Percentiles rank a stretch among this genome's conserved stretches.
Evolutionary conservation across 768 basidiomycete genomes (phyloP).

Genomic region (Suillus variegatus): DNA sequence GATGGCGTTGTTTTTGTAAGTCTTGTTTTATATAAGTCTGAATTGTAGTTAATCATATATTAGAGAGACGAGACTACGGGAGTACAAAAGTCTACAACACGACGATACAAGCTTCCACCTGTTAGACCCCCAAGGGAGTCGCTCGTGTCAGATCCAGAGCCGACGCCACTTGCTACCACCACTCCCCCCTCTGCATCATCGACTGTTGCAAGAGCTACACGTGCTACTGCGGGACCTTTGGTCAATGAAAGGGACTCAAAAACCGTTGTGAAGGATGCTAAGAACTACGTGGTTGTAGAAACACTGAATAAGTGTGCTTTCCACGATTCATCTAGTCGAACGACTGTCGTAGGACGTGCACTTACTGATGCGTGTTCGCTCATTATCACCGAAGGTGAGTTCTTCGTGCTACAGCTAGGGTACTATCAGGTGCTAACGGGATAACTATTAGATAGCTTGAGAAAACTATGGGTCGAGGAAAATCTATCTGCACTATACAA

Average conservation of each 20-base stretch:
- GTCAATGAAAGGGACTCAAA: not conserved
- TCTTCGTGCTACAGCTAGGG: too few relatives aligned
- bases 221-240: not conserved
- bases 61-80: not conserved
- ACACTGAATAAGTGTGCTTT: not conserved
- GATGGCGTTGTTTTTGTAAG: too few relatives aligned
- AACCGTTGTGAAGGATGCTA: not conserved
- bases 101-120: not conserved
- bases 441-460: not conserved
- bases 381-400: not conserved
- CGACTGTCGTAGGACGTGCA: too few relatives aligned
- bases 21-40: not conserved
- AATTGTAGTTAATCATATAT: not conserved
- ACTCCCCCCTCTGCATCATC: not conserved
- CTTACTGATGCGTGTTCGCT: not conserved
- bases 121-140: not conserved
- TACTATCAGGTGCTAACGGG: not conserved
- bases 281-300: not conserved
- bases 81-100: not conserved
- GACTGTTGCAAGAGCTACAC: too few relatives aligned
- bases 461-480: not conserved
- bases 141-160: not conserved
- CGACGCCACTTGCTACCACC: not conserved
- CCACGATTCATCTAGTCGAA: not conserved
- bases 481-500: not conserved